phyloP scores from a whole-genome alignment of 306 rosid species.

The Astragalus glycyphyllos region DNA sequence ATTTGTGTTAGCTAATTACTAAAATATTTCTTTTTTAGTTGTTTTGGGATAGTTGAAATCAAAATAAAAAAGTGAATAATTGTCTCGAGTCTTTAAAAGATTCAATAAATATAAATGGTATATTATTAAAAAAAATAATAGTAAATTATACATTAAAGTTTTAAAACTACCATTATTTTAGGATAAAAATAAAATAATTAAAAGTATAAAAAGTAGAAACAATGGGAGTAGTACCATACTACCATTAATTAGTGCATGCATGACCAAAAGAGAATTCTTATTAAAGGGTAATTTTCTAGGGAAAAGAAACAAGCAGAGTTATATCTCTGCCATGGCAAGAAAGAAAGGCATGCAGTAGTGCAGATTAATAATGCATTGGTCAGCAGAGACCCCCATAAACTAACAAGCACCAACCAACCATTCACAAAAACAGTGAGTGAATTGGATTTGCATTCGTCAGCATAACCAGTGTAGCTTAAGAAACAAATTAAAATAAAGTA shows the following conservation, averaged over 20 bases:
- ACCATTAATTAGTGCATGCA: slow-evolving; percentile 19
- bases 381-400: slow-evolving; percentile 10
- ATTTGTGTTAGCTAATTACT: too few species aligned
- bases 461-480: slow-evolving; percentile 16
- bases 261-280: slow-evolving; percentile 8
- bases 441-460: slow-evolving; percentile 41
- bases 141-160: too few species aligned
- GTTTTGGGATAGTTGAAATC: too few species aligned
- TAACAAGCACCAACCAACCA: slow-evolving; percentile 37
- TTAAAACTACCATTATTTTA: too few species aligned
- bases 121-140: too few species aligned
- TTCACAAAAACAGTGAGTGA: slow-evolving; percentile 17
- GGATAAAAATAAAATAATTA: too few species aligned
- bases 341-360: slow-evolving; percentile 30
- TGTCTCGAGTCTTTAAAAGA: too few species aligned
- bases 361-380: not conserved
- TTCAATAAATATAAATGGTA: too few species aligned
- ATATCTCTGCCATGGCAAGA: slow-evolving; percentile 19
- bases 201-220: too few species aligned
- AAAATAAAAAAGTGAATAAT: too few species aligned
- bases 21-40: too few species aligned
- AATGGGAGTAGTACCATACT: too few species aligned
- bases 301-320: slow-evolving; percentile 33
- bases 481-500: not conserved
- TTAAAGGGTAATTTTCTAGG: slow-evolving; percentile 40